These are phyloP conservation scores for Rubia tinctorum DNA, from an alignment of 305 asterid species.

Conservation along the genomic window DNA sequence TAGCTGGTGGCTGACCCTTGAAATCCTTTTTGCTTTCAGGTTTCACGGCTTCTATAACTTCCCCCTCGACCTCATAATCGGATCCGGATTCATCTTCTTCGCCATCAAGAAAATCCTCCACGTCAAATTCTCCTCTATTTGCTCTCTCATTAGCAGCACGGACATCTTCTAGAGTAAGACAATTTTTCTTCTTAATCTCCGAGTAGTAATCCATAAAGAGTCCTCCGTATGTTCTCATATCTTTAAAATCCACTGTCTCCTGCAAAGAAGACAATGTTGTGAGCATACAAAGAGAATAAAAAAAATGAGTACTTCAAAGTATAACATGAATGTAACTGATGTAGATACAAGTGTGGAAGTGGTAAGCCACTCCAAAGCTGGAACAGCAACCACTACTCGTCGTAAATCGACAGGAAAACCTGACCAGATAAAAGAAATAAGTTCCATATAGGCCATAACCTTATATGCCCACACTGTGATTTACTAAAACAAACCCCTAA, in stretches of 20 bases:
- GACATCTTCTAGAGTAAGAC: slow-evolving; percentile 41
- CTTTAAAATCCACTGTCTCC: too few relatives aligned
- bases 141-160: slow-evolving; percentile 37
- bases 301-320: neutral
- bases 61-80: slow-evolving; percentile 24
- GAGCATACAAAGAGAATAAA: neutral
- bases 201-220: neutral
- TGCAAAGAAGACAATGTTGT: neutral
- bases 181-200: slow-evolving; percentile 45
- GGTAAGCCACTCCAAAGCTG: neutral
- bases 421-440: neutral
- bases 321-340: neutral
- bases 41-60: slow-evolving; percentile 25
- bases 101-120: slow-evolving; percentile 40
- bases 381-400: neutral
- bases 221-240: too few relatives aligned
- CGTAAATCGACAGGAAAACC: neutral
- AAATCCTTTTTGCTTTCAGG: slow-evolving; percentile 25
- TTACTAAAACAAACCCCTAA: neutral
- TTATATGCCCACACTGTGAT: neutral
- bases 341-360: neutral
- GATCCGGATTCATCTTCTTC: slow-evolving; percentile 38
- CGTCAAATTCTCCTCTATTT: slow-evolving; percentile 33
- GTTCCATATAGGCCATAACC: neutral
- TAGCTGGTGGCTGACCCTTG: too few relatives aligned